Evolutionary conservation across 129 eudicot genomes (phyloP), one percentile per base, ranked within the genome.

Genomic region (Escallonia herrerae): DNA sequence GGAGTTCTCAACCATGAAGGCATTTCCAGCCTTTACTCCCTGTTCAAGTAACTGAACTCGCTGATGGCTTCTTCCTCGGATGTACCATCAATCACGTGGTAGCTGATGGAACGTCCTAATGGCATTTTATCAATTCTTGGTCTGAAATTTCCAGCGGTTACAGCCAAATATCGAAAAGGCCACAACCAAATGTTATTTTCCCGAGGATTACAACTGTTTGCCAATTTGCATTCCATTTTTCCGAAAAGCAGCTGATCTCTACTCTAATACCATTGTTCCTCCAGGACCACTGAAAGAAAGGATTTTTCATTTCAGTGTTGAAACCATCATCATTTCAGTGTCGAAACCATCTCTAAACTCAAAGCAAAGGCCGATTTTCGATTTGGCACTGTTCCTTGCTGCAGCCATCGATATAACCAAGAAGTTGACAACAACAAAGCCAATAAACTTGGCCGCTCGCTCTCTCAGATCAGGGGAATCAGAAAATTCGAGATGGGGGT

Each of bases 41-140:
- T 8, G 62, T 67, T 5, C 72, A 67, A 33, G 63, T 55, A 11
- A 67, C 72, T 2, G 72, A 67, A n/a, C 53, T 67, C 33, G 72
- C 5, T 37, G 72, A 67, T 8, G 72, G 72, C 7, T 15, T 67
- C 6, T 53, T 65, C 70, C 11, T 65, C 2, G 70, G 70, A 2
- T 65, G 59, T 59, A 52, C 22, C 46, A 40, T 52, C 5, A 67
- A 67, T 22, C 72, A 67, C 72, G 8, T 56, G 15, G 39, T 55
- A 2, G 52, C 43, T 3, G 72, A 67, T 46, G 72, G 61, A 2
- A 51, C 71, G 5, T 38, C 60, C 2, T 54, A 49, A 15, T 66
- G 71, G 71, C 61, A 66, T 55, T 56, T 67, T 45, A 1, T 67
- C 15, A 54, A 56, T 57, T 53, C 72, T 6, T 67, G 62, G 62